phyloP scores from a whole-genome alignment of 441 rosid genomes.

The Breynia disticha region DNA sequence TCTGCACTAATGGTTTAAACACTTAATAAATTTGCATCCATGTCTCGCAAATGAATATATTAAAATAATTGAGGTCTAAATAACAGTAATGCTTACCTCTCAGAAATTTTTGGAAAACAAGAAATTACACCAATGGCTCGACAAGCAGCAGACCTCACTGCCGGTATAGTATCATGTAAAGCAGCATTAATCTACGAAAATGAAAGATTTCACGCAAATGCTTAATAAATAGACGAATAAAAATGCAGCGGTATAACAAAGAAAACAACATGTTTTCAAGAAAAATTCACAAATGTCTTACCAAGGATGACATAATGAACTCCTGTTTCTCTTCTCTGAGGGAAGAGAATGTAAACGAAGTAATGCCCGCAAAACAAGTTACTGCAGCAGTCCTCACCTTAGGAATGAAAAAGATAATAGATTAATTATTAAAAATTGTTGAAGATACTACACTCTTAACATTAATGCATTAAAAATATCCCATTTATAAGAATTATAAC shows the following conservation, averaged over 20 bases:
- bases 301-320: slow-evolving; percentile 57
- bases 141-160: slow-evolving; percentile 92
- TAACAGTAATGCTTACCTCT: slow-evolving; percentile 39
- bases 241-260: not conserved
- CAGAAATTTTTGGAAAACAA: slow-evolving; percentile 62
- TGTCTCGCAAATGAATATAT: slow-evolving; percentile 14
- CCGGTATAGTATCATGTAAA: slow-evolving; percentile 52
- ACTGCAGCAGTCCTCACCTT: slow-evolving; percentile 81
- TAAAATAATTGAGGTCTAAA: slow-evolving; percentile 8
- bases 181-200: slow-evolving; percentile 54
- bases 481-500: not conserved
- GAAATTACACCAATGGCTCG: slow-evolving; percentile 88
- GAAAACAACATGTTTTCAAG: slow-evolving; percentile 13
- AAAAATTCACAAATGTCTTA: slow-evolving; percentile 24
- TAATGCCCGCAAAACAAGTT: slow-evolving; percentile 92
- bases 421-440: not conserved
- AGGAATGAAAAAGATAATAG: slow-evolving; percentile 20
- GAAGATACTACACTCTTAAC: not conserved
- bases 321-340: slow-evolving; percentile 48
- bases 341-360: slow-evolving; percentile 58
- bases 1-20: slow-evolving; percentile 54
- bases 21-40: slow-evolving; percentile 21
- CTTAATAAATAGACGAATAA: slow-evolving; percentile 4
- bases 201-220: slow-evolving; percentile 12
- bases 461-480: too few relatives aligned